Evolutionary conservation across 176 grass and related monocot species (phyloP).

Genomic region (Aegilops speltoides): DNA sequence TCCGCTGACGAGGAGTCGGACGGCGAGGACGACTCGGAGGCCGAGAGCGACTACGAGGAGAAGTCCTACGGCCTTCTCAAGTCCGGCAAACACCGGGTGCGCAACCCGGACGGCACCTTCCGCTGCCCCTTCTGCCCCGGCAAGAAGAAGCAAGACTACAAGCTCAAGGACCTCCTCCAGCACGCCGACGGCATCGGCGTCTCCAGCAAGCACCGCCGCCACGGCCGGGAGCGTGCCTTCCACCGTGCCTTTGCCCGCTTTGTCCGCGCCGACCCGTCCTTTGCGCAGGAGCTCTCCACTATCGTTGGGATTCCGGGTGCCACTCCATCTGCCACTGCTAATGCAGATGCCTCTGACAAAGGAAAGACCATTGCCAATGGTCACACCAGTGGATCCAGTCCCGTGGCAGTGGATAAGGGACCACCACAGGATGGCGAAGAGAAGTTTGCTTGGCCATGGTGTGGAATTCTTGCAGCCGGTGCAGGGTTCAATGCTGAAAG

Average conservation of each 20-base stretch:
- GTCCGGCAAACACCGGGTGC: constrained; percentile 63
- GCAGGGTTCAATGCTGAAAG: constrained; percentile 20
- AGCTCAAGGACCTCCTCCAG: constrained; percentile 88
- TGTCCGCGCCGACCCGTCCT: constrained; percentile 46
- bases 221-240: constrained; percentile 46
- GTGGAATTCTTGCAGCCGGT: constrained; percentile 50
- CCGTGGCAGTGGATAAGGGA: background rate
- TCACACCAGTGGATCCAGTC: constrained; percentile 4
- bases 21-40: constrained; percentile 56
- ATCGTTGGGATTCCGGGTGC: constrained; percentile 8
- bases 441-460: constrained; percentile 78
- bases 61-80: constrained; percentile 53
- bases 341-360: background rate
- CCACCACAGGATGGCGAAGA: constrained; percentile 46
- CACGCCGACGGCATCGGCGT: constrained; percentile 67
- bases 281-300: background rate
- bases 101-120: constrained; percentile 73
- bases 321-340: background rate
- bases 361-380: background rate
- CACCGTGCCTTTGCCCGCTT: constrained; percentile 52
- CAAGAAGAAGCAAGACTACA: constrained; percentile 88
- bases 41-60: constrained; percentile 60
- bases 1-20: constrained; percentile 27
- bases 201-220: constrained; percentile 66
- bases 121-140: constrained; percentile 86